These are phyloP conservation scores for Alternaria triticimaculans DNA, from an alignment of 2,329 filamentous ascomycete species.

Conservation along the genomic window DNA sequence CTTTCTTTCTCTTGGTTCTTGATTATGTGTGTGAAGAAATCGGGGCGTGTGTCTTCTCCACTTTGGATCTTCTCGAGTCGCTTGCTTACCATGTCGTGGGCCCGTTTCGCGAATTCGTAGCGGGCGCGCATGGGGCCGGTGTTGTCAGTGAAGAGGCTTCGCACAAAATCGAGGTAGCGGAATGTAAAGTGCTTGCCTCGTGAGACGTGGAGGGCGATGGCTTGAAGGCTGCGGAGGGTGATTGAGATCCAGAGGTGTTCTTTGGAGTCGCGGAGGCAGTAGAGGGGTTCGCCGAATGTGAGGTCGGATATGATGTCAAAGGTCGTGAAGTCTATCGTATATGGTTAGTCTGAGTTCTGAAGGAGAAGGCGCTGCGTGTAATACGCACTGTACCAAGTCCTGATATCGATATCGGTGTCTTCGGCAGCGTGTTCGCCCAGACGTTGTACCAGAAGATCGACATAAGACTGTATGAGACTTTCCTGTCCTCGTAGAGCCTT, in stretches of 20 bases:
- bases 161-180: slow-evolving; percentile 19
- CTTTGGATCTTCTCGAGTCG: slow-evolving; percentile 24
- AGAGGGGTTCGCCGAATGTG: slow-evolving; percentile 39
- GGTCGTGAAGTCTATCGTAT: background rate
- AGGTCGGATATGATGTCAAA: slow-evolving; percentile 42
- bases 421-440: slow-evolving; percentile 32
- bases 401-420: slow-evolving; percentile 27
- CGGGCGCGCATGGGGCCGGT: slow-evolving; percentile 11
- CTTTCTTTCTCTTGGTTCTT: slow-evolving; percentile 24
- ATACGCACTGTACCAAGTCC: slow-evolving; percentile 36
- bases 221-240: slow-evolving; percentile 19
- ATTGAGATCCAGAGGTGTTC: slow-evolving; percentile 41
- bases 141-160: slow-evolving; percentile 19
- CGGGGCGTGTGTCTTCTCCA: slow-evolving; percentile 17
- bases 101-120: slow-evolving; percentile 22
- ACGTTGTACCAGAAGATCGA: slow-evolving; percentile 48
- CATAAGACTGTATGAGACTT: slow-evolving; percentile 47
- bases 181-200: slow-evolving; percentile 27
- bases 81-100: slow-evolving; percentile 20
- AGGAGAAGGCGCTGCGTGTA: background rate
- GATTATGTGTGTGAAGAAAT: slow-evolving; percentile 38
- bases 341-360: background rate
- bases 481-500: slow-evolving; percentile 53
- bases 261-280: slow-evolving; percentile 36
- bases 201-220: slow-evolving; percentile 16